Base-by-base conservation (phyloP, 1,139 yeast species). In the Pichia sp. region DNA sequence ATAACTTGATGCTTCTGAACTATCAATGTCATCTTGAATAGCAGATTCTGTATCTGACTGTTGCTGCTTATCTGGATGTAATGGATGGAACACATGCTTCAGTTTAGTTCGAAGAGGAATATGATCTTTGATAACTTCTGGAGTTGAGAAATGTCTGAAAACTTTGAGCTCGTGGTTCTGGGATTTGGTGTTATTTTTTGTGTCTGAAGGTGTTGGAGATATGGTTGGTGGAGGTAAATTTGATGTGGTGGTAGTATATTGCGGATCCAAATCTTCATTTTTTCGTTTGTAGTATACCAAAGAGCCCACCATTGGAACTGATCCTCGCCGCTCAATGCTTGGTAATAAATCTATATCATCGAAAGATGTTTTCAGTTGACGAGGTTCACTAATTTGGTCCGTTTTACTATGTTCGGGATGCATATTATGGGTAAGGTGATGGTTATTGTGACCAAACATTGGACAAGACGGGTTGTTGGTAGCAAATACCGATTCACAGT, bases 221-320 rank as follows among this genome's bases (percentile, higher is more conserved):
- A n/a, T n/a, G n/a, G n/a, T n/a, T n/a, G n/a, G n/a, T n/a, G n/a
- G n/a, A n/a, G n/a, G n/a, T n/a, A n/a, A n/a, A 6, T 10, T 9
- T 30, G 21, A 18, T 3, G 32, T n/a, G 5, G 15, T 18, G 7
- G 32, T 30, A n/a, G 32, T 17, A 12, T 17, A 17, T 11, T 30
- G 12, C 10, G 32, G 17, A 14, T 26, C 30, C 15, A 18, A 7
- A 15, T 30, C 32, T 30, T 30, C 42, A 34, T 23, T 19, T 31
- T 48, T 49, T 21, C 45, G 43, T 40, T 43, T 50, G 28, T 44
- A 52, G 35, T 52, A 56, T 2, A 56, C 50, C 19, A 56, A 34
- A 6, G 60, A 56, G 3, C 59, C 58, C 20, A 54, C 47, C 50
- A 56, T 36, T 18, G 60, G 60, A 10, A 51, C 36, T 0, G 59